phyloP scores from a whole-genome alignment of 768 basidiomycete genomes.

The Lentinula sp. region DNA sequence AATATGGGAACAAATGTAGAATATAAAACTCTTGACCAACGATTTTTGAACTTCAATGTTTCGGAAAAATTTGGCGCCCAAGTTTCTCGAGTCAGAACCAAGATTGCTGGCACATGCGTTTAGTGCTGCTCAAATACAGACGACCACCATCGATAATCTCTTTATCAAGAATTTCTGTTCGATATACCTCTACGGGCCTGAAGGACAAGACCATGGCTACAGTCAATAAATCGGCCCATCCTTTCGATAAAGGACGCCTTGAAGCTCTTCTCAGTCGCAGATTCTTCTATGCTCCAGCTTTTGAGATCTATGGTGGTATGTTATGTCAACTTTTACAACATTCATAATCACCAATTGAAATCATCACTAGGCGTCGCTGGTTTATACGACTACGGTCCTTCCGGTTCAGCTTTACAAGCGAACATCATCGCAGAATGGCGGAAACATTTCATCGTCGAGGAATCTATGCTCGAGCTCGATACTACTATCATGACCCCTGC shows the following conservation, averaged over 20 bases:
- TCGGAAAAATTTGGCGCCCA: neutral
- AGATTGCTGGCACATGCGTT: neutral
- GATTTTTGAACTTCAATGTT: too few species aligned
- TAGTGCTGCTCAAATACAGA: neutral
- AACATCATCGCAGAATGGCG: constrained; percentile 98
- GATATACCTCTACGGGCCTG: neutral
- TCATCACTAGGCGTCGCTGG: constrained; percentile 78
- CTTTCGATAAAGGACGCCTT: constrained; percentile 81
- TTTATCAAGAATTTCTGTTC: neutral
- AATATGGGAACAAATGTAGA: too few species aligned
- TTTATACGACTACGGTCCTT: constrained; percentile 96
- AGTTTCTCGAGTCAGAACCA: neutral
- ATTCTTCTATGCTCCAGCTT: constrained; percentile 98
- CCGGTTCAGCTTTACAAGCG: constrained; percentile 91
- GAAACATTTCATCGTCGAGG: constrained; percentile 96
- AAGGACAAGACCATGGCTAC: constrained; percentile 10
- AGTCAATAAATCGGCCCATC: constrained; percentile 78
- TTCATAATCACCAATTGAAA: too few species aligned
- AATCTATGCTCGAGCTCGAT: constrained; percentile 97
- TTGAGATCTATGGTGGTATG: constrained; percentile 97
- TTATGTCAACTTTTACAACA: neutral
- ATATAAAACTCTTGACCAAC: too few species aligned
- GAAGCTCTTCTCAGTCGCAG: constrained; percentile 83
- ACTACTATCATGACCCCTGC: constrained; percentile 97
- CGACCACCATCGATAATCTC: neutral